Base-by-base conservation (phyloP, 2,329 filamentous ascomycete species). In the Parastagonospora avenae region DNA sequence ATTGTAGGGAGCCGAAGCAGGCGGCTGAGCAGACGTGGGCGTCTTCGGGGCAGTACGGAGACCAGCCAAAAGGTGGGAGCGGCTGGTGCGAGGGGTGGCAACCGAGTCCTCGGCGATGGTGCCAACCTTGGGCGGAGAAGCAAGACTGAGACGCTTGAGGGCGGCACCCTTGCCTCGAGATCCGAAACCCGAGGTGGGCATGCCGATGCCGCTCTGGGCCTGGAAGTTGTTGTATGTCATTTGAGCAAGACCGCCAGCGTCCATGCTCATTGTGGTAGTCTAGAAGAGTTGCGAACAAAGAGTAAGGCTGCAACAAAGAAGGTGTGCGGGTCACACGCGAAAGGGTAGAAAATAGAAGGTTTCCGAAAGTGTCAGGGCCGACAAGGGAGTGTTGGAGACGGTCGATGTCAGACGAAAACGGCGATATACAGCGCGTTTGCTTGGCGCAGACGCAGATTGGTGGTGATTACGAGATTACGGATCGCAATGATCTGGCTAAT, bases 171-270 rank as follows among this genome's bases (percentile, higher is more conserved):
- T 91, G 60, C 86, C 85, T 64, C 94, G 88, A 66, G 92, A 93
- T 58, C 91, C 91, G 71, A 96, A 89, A 68, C 92, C 90, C 60
- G 89, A 85, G 56, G 85, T 81, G 46, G 92, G 89, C 78, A 91
- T 85, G 70, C 87, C 85, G 66, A 96, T 82, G 66, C 85, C 87
- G 75, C 67, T 73, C 67, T 84, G 84, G 72, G 84, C 81, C 75
- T 88, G 69, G 60, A 71, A 71, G 72, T 87, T 84, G 82, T 87
- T 90, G 82, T 91, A 93, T 80, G 91, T 90, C 93, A 97, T 97
- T 85, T 95, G 92, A 94, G 92, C 89, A 82, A 96, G 91, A 94
- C 92, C 91, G 85, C 93, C 93, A 85, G 93, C 88, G 93, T 96
- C 89, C 88, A 95, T 88, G 77, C 79, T 82, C 79, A 78, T 73